Evolutionary conservation across 179 eudicot species (phyloP).

Genomic region (Beta macrorhiza): DNA sequence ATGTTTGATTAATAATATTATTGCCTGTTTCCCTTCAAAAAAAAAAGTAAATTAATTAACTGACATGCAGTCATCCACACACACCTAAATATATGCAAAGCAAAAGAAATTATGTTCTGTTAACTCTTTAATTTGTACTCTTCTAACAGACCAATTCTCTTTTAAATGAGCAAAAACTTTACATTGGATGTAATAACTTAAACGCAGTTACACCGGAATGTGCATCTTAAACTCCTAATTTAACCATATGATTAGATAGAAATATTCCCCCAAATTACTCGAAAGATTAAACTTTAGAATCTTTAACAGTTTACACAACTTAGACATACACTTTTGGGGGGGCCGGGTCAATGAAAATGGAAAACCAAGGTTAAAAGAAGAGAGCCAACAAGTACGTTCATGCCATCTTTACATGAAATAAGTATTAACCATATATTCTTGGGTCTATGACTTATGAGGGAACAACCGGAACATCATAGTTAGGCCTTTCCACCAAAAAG

Average conservation of each 20-base stretch:
- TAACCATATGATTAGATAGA: constrained; percentile 2
- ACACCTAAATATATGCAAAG: too few relatives aligned
- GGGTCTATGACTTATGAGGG: not conserved
- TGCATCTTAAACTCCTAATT: not conserved
- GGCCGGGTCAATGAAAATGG: not conserved
- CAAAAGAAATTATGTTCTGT: too few relatives aligned
- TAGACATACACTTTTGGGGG: not conserved
- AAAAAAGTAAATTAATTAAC: too few relatives aligned
- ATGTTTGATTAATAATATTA: too few relatives aligned
- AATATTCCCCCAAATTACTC: not conserved
- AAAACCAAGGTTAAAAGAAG: not conserved
- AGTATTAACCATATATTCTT: not conserved
- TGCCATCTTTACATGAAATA: not conserved
- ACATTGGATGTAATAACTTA: too few relatives aligned
- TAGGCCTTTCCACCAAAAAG: not conserved
- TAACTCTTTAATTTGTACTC: too few relatives aligned
- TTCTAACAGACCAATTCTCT: too few relatives aligned
- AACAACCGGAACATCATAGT: not conserved
- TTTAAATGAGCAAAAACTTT: too few relatives aligned
- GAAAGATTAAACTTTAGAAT: not conserved
- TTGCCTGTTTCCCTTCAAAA: too few relatives aligned
- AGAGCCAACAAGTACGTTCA: not conserved
- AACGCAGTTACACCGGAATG: not conserved
- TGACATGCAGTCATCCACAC: too few relatives aligned
- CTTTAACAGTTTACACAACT: not conserved